Evolutionary conservation across 2,329 filamentous ascomycete species (phyloP).

Genomic region (Phaeophleospora eucalypticola): DNA sequence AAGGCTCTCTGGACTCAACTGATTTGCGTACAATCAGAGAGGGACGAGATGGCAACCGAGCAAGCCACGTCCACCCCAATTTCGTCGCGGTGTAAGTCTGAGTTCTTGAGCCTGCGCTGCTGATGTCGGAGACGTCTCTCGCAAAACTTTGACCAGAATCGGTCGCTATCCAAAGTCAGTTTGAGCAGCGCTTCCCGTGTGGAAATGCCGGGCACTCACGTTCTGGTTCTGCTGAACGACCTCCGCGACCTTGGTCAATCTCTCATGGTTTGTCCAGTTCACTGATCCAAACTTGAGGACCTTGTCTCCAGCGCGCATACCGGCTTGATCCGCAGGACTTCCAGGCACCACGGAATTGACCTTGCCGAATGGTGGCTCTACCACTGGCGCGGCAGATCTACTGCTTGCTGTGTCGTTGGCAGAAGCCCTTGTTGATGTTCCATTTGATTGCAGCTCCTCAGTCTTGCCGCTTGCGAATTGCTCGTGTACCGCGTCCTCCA

Average conservation of each 20-base stretch:
- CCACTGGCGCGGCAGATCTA: constrained; percentile 23
- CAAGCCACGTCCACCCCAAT: constrained; percentile 88
- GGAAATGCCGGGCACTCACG: constrained; percentile 53
- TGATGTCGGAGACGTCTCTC: constrained; percentile 53
- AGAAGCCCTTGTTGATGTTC: constrained; percentile 18
- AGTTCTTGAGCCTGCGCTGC: constrained; percentile 58
- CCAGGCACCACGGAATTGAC: constrained; percentile 75
- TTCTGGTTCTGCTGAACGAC: constrained; percentile 86
- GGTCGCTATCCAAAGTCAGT: constrained; percentile 51
- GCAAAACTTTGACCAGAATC: constrained; percentile 64
- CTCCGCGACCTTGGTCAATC: constrained; percentile 79
- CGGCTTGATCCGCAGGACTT: constrained; percentile 79
- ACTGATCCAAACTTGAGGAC: constrained; percentile 83
- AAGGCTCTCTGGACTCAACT: too few relatives aligned
- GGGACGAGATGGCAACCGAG: constrained; percentile 88
- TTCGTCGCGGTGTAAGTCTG: constrained; percentile 67
- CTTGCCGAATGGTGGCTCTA: constrained; percentile 73
- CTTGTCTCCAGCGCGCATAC: constrained; percentile 73
- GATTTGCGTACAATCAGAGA: too few relatives aligned
- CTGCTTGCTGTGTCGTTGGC: constrained; percentile 11
- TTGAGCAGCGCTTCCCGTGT: constrained; percentile 1
- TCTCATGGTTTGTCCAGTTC: constrained; percentile 79
- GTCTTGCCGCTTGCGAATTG: constrained; percentile 62
- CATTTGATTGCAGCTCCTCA: constrained; percentile 7
- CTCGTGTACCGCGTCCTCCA: constrained; percentile 83